Conservation (phyloP, 1,139 yeast genomes). For the Suhomyces wounanorum region DNA sequence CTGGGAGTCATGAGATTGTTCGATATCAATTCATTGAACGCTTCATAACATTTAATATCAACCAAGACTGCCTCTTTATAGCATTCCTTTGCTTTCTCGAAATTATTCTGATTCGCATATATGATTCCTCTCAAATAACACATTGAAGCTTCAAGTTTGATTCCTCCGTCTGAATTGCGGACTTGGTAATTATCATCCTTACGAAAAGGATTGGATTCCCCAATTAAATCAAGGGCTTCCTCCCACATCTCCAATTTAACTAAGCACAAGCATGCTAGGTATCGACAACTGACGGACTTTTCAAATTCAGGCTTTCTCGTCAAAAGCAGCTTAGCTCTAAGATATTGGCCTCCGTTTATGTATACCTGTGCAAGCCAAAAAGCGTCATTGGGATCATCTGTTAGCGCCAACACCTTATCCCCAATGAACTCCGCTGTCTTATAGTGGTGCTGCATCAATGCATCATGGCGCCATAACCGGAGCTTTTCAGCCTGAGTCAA, state of each 20-base stretch:
- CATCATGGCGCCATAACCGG: conserved; percentile 92
- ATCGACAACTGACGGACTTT: conserved; percentile 69
- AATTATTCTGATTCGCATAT: conserved; percentile 80
- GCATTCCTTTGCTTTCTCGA: conserved; percentile 84
- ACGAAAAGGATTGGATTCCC: conserved; percentile 76
- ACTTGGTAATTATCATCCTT: conserved; percentile 42
- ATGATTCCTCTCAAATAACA: conserved; percentile 84
- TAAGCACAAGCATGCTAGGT: conserved; percentile 76
- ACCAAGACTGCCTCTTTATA: conserved; percentile 84
- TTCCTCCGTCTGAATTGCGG: conserved; percentile 67
- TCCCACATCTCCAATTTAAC: conserved; percentile 79
- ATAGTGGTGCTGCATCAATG: conserved; percentile 89
- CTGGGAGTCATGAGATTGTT: conserved; percentile 78
- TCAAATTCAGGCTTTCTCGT: conserved; percentile 44
- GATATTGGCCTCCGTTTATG: conserved; percentile 71
- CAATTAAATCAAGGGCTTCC: conserved; percentile 84
- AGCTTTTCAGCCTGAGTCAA: conserved; percentile 83
- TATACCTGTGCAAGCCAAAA: conserved; percentile 95
- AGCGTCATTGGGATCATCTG: conserved; percentile 88
- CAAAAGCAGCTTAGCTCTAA: conserved; percentile 72
- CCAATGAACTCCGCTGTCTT: conserved; percentile 90
- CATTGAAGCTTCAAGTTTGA: conserved; percentile 83
- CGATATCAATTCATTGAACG: conserved; percentile 75
- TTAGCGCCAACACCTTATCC: conserved; percentile 80
- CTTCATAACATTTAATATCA: conserved; percentile 93